Percentiles rank a stretch among this genome's conserved stretches.
These are phyloP conservation scores for Hymenoscyphus scutula DNA, from an alignment of 2,329 filamentous ascomycete genomes.

Conservation along the genomic window DNA sequence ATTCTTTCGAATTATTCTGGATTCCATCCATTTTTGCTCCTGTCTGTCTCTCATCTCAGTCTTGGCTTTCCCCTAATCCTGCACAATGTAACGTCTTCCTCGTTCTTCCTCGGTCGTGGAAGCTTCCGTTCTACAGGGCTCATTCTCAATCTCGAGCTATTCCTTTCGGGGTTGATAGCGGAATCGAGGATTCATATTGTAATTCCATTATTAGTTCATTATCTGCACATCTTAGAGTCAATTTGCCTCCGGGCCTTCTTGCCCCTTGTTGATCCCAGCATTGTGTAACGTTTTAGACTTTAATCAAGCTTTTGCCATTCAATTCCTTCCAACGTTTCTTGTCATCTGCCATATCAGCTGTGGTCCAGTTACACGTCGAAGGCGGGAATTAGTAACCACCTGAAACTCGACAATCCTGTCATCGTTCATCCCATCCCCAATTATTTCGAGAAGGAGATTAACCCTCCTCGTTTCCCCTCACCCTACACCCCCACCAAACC, in stretches of 20 bases:
- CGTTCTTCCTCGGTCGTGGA: neutral
- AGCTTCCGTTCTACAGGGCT: neutral
- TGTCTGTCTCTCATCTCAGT: neutral
- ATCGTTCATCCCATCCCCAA: neutral
- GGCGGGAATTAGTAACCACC: neutral
- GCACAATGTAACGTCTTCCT: neutral
- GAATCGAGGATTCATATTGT: neutral
- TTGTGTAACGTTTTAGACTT: neutral
- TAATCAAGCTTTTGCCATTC: neutral
- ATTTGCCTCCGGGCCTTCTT: neutral
- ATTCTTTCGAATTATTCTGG: neutral
- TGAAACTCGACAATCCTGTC: conserved; percentile 1
- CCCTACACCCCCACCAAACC: neutral
- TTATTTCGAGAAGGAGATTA: neutral
- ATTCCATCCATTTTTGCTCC: neutral
- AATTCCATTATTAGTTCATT: neutral
- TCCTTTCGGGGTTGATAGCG: neutral
- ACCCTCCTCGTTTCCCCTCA: neutral
- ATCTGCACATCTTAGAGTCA: neutral
- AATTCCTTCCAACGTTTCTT: neutral
- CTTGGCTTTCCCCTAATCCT: neutral
- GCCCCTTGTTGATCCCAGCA: neutral
- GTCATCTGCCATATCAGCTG: neutral
- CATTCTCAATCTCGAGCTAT: neutral
- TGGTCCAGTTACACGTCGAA: neutral